Evolutionary conservation across 805 yeast species (phyloP), one percentile per base, ranked within the genome.

Genomic region (Citeromyces matritensis): DNA sequence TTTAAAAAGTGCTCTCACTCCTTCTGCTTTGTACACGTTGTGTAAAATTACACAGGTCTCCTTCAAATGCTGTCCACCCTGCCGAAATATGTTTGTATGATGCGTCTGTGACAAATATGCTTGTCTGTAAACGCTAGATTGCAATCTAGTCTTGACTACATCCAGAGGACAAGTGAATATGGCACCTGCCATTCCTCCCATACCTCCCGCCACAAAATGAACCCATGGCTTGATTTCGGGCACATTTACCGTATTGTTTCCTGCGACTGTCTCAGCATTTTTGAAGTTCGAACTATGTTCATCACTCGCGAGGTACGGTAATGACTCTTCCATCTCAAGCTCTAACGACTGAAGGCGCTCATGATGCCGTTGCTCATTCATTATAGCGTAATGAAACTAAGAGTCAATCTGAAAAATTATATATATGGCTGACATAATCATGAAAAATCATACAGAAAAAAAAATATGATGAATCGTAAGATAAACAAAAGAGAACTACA

Each of bases 121-220:
- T 6, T 63, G 56, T 39, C 66, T 68, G 43, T 78, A 86, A 5
- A 78, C 82, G 46, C 85, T 94, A 37, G 94, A 79, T 51, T 91
- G 99, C 34, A 91, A 58, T 45, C 99, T 66, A 0, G 99, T 91
- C 49, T 91, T 91, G 24, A 91, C 95, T 31, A 91, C 93, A 53
- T 86, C 99, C 38, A 91, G 70, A 1, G 99, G 99, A 43, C 95
- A 78, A 0, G 99, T 91, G 33, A 74, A 75, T 3, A 88, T 57
- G 2, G 98, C 95, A 15, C 99, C 99, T 21, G 88, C 82, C 96
- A 91, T 91, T 10, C 98, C 99, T 23, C 96, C 99, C 15, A 82
- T 51, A 9, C 94, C 94, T 31, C 91, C 93, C 9, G 93, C 86
- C n/a, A 81, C 81, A 48, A 81, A 81, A 54, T 80, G 88, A 5